Evolutionary conservation across 768 basidiomycete genomes (phyloP).

Genomic region (Panus rudis): DNA sequence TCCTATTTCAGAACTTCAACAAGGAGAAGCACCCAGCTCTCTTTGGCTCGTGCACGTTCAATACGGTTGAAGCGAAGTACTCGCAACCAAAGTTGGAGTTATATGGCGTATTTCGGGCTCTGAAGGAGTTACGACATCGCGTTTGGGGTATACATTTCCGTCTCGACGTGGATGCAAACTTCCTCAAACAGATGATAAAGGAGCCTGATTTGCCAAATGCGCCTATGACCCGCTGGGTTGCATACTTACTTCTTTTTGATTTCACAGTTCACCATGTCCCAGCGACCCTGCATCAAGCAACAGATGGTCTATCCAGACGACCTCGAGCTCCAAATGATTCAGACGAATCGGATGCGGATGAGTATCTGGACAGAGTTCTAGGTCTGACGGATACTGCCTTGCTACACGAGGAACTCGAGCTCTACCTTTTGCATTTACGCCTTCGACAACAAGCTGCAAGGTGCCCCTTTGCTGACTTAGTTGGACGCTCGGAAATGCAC

Average conservation of each 20-base stretch:
- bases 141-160: conserved; percentile 27
- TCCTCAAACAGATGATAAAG: conserved; percentile 20
- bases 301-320: conserved; percentile 18
- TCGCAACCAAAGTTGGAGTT: conserved; percentile 35
- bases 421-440: too few species aligned
- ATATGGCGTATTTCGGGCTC: conserved; percentile 28
- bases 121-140: conserved; percentile 23
- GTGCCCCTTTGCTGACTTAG: too few species aligned
- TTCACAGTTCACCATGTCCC: conserved; percentile 17
- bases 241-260: conserved; percentile 13
- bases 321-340: neutral
- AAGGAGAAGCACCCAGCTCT: conserved; percentile 14
- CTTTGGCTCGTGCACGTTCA: conserved; percentile 29
- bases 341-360: conserved; percentile 10
- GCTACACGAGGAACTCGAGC: too few species aligned
- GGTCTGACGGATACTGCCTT: too few species aligned
- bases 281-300: conserved; percentile 10
- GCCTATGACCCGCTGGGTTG: conserved; percentile 17
- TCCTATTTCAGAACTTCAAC: conserved; percentile 12
- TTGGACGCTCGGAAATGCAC: too few species aligned
- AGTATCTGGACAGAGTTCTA: conserved; percentile 2
- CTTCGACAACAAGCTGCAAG: too few species aligned
- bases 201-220: conserved; percentile 16
- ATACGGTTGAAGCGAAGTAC: conserved; percentile 22
- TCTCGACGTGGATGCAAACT: conserved; percentile 25